Evolutionary conservation across 2,329 filamentous ascomycete genomes (phyloP), one percentile per base, ranked within the genome.

Genomic region (Talaromyces atroroseus): DNA sequence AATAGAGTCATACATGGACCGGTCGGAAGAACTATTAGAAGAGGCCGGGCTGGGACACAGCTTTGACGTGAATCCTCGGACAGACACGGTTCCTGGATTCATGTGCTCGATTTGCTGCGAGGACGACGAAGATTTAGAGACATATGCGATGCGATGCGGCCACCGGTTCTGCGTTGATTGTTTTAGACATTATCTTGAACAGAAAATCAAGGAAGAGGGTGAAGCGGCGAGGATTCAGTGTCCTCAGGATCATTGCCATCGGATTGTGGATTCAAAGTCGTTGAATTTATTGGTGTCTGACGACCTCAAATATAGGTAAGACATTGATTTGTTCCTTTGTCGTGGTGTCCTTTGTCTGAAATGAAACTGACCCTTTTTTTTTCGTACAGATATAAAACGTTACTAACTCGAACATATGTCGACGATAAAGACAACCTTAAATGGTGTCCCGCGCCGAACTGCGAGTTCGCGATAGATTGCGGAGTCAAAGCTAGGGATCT

Each of bases 381-480:
- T n/a, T n/a, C n/a, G n/a, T 58, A 36, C 61, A 84, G 91, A 62
- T 99, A 99, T 68, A 84, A 89, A 62, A 85, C 89, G 64, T 81
- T 99, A 16, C 84, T 99, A 34, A 96, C 89, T 67, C 82, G 94
- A 64, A 96, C 92, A 6, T 99, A 96, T 67, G 94, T 99, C 59
- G 94, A 99, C 72, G 92, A 99, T 73, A 96, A 91, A 74, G 92
- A 96, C 57, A 88, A 87, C 56, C 83, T 97, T 59, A 96, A 95
- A 71, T 99, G 94, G 94, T 99, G 94, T 71, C 94, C 94, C 0
- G 92, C 92, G 1, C 94, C 94, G n/a, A 92, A 99, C 71, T 99
- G 94, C 73, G 84, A 89, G 65, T 97, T 94, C 67, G 94, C 92
- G 12, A 78, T 99, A 48, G 89, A 97, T 67, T 99, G 94, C 65